Percentiles rank a stretch among this genome's conserved stretches.
Evolutionary conservation across 2,329 filamentous ascomycete genomes (phyloP).

Genomic region (Claviceps humidiphila): DNA sequence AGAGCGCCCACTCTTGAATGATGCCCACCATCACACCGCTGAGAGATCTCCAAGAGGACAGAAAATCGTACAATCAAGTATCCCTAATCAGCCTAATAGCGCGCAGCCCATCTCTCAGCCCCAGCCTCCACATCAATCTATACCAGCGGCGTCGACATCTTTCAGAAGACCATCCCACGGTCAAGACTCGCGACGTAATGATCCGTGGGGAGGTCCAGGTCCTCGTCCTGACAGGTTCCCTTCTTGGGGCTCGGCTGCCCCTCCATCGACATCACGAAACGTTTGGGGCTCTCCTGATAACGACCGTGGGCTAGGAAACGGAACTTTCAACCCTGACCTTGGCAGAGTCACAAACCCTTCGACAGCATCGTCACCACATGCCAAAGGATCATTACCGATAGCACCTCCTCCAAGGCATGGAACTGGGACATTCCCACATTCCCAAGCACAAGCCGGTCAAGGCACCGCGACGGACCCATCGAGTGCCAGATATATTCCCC

Average conservation of each 20-base stretch:
- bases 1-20: constrained; percentile 11
- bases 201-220: constrained; percentile 25
- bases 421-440: neutral
- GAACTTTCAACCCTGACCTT: constrained; percentile 56
- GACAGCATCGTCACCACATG: constrained; percentile 18
- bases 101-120: constrained; percentile 5
- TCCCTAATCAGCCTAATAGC: constrained; percentile 1
- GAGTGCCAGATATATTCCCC: constrained; percentile 14
- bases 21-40: constrained; percentile 3
- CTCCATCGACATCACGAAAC: constrained; percentile 35
- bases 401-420: constrained; percentile 22
- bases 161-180: constrained; percentile 19
- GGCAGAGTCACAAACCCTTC: constrained; percentile 31
- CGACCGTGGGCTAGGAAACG: constrained; percentile 62
- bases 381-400: constrained; percentile 32
- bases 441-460: constrained; percentile 16
- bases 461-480: constrained; percentile 17
- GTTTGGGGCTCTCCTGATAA: constrained; percentile 66
- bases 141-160: constrained; percentile 8
- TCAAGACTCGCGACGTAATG: constrained; percentile 19
- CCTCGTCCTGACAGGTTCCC: constrained; percentile 34
- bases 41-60: neutral
- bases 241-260: constrained; percentile 34
- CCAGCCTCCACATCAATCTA: constrained; percentile 8
- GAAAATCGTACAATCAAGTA: neutral